Evolutionary conservation across 148 eudicot genomes (phyloP).

Genomic region (Gaultheria prostrata): DNA sequence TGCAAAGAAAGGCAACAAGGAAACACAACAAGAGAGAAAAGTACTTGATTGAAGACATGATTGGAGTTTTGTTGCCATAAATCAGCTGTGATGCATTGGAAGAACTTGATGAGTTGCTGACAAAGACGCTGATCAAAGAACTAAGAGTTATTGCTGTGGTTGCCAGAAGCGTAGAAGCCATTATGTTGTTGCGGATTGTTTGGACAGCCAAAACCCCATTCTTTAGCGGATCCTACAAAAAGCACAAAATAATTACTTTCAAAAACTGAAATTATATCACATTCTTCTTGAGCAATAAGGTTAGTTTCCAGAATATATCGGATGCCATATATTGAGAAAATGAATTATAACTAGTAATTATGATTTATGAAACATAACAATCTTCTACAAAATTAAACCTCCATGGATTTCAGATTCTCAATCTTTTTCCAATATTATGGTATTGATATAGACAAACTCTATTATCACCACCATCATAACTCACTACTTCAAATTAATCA

Average conservation of each 20-base stretch:
- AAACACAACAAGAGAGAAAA: slow-evolving; percentile 67
- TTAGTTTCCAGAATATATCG: not conserved
- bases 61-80: slow-evolving; percentile 46
- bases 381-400: not conserved
- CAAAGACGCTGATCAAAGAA: slow-evolving; percentile 65
- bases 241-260: not conserved
- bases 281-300: not conserved
- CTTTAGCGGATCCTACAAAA: slow-evolving; percentile 61
- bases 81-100: slow-evolving; percentile 27
- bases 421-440: not conserved
- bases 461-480: not conserved
- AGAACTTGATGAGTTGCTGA: slow-evolving; percentile 52
- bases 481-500: not conserved
- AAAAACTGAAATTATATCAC: not conserved
- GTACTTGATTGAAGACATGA: slow-evolving; percentile 56
- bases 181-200: slow-evolving; percentile 67
- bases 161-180: slow-evolving; percentile 86
- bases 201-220: slow-evolving; percentile 64
- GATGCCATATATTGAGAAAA: not conserved
- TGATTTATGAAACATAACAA: not conserved
- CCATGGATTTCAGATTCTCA: not conserved
- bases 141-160: slow-evolving; percentile 79
- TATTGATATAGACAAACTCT: not conserved
- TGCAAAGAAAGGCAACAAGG: slow-evolving; percentile 73
- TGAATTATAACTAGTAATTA: not conserved